Base-by-base conservation (phyloP, 2,329 filamentous ascomycete species). In the Hymenotorrendiella dingleyae region DNA sequence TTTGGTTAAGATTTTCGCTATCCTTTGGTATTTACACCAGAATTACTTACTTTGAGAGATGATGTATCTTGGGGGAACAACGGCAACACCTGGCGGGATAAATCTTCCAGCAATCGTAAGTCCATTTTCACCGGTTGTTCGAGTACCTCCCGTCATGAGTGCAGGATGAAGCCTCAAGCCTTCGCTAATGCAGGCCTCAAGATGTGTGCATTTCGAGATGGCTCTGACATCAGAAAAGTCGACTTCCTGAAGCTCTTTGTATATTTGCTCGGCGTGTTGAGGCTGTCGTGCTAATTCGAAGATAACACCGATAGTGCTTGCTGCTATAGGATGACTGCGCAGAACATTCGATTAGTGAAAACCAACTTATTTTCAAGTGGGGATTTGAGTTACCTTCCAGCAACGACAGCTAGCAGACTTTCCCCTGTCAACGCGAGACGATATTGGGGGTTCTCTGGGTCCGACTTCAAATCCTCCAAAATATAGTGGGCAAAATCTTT, bases 151-250 rank as follows among this genome's bases (percentile, higher is more conserved):
- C 11, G 39, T 39, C 2, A 22, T 35, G 3, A 43, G 38, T 4
- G 39, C 43, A 63, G 46, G 32, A 17, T 38, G 29, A 20, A 50
- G 30, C 3, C 48, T 36, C 38, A 50, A 32, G 5, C 28, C 19
- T 24, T 50, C 48, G 10, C 49, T 64, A 30, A 70, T 61, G 41
- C 63, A 67, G 8, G 64, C 66, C 9, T 56, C 57, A 5, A 71
- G 61, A 19, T 43, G 34, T 2, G 26, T n/a, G 6, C 37, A 6
- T n/a, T 12, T 16, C 19, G 14, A n/a, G 9, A 43, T 14, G 16
- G 26, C 30, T 12, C 16, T 20, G 3, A 20, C n/a, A 27, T 38
- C 35, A n/a, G 24, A 14, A 17, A 26, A 16, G 6, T 36, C 21
- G 9, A n/a, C 8, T 4, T 26, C 12, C n/a, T n/a, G n/a, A 1